phyloP scores from a whole-genome alignment of 2,329 filamentous ascomycete genomes.

The Colletotrichum liaoningense region DNA sequence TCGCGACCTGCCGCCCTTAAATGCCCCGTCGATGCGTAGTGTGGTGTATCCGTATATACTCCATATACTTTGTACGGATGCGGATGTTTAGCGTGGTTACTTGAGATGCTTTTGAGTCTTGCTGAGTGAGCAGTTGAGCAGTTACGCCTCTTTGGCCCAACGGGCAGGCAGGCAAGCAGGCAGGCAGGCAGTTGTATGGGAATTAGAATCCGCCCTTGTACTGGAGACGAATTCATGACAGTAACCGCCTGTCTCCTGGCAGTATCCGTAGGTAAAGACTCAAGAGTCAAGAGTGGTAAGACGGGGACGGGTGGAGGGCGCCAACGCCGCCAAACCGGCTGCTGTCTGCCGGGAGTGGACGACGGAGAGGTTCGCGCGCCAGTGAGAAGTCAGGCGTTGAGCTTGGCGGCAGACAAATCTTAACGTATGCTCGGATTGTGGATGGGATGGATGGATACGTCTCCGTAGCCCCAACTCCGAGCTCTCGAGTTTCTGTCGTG shows the following conservation, averaged over 20 bases:
- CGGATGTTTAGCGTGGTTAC: not conserved
- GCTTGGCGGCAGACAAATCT: slow-evolving; percentile 9
- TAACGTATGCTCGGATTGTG: not conserved
- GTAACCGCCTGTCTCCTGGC: not conserved
- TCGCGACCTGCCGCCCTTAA: not conserved
- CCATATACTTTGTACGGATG: no score
- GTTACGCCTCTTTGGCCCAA: not conserved
- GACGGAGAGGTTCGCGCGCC: slow-evolving; percentile 16
- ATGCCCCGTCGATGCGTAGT: not conserved
- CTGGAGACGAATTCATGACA: slow-evolving; percentile 15
- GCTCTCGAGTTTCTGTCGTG: slow-evolving; percentile 7
- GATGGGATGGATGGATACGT: not conserved
- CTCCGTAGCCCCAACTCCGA: not conserved
- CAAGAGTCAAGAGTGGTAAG: not conserved
- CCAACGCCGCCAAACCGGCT: slow-evolving; percentile 34
- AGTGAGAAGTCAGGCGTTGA: slow-evolving; percentile 17
- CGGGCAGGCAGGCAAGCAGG: not conserved
- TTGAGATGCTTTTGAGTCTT: not conserved
- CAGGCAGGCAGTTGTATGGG: slow-evolving; percentile 1
- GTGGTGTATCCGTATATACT: not conserved
- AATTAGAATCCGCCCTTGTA: slow-evolving; percentile 23
- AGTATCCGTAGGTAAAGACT: not conserved
- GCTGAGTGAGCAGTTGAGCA: not conserved
- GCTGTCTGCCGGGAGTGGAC: slow-evolving; percentile 32
- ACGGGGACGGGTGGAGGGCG: not conserved